Evolutionary conservation across 306 rosid genomes (phyloP).

Genomic region (Potentilla sterilis): DNA sequence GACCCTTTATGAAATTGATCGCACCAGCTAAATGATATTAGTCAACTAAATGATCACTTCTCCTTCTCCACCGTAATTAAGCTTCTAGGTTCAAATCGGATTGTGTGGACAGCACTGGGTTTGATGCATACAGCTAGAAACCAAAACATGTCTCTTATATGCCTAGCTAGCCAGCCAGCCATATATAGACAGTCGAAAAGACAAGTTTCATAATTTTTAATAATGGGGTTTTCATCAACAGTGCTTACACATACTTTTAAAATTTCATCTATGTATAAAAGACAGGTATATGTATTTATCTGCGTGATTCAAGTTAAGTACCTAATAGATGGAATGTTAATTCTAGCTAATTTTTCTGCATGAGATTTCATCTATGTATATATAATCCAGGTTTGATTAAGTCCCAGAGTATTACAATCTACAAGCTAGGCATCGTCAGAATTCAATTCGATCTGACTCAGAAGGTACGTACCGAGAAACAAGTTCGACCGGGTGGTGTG

Average conservation of each 20-base stretch:
- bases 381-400: too few species aligned
- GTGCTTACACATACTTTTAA: not conserved
- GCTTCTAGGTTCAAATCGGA: not conserved
- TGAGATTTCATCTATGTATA: too few species aligned
- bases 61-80: not conserved
- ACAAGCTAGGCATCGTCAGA: too few species aligned
- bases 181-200: not conserved
- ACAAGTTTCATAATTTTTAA: not conserved
- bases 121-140: constrained; percentile 11
- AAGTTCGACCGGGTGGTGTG: too few species aligned
- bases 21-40: not conserved
- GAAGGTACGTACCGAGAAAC: too few species aligned
- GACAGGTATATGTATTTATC: not conserved
- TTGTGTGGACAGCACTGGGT: constrained; percentile 11
- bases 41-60: not conserved
- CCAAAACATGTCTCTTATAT: not conserved
- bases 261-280: not conserved
- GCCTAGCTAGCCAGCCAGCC: not conserved
- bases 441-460: too few species aligned
- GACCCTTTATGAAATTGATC: not conserved
- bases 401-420: too few species aligned
- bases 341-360: not conserved
- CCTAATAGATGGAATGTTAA: not conserved
- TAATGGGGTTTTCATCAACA: not conserved
- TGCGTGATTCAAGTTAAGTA: not conserved